These are phyloP conservation scores for Wickerhamiella azymoides DNA, from an alignment of 805 yeast genomes.

Conservation along the genomic window DNA sequence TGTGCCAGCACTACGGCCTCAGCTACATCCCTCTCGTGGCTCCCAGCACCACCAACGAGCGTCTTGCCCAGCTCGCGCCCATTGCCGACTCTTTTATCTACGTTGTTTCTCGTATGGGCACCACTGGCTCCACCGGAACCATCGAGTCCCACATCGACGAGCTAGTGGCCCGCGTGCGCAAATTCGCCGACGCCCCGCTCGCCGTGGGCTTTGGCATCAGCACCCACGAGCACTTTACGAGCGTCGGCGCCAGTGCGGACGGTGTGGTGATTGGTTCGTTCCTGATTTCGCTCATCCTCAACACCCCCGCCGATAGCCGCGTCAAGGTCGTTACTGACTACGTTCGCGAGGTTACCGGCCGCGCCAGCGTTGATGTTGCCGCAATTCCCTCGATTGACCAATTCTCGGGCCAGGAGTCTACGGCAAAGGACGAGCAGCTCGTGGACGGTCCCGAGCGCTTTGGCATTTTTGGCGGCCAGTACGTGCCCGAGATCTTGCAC, in stretches of 20 bases:
- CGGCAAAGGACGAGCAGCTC: slow-evolving; percentile 22
- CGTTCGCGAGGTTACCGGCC: slow-evolving; percentile 54
- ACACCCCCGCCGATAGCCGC: slow-evolving; percentile 39
- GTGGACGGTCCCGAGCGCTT: slow-evolving; percentile 52
- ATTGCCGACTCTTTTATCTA: slow-evolving; percentile 94
- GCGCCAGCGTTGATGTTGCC: slow-evolving; percentile 23
- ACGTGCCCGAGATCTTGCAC: slow-evolving; percentile 92
- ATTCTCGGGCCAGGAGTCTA: slow-evolving; percentile 10
- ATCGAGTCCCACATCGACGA: slow-evolving; percentile 50
- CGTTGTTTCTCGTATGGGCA: slow-evolving; percentile 96
- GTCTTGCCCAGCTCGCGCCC: slow-evolving; percentile 60
- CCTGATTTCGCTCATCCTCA: slow-evolving; percentile 55
- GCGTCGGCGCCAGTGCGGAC: slow-evolving; percentile 71
- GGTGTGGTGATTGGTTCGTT: slow-evolving; percentile 95
- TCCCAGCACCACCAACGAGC: slow-evolving; percentile 87
- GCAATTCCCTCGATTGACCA: slow-evolving; percentile 10
- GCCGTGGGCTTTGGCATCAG: slow-evolving; percentile 98
- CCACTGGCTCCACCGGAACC: slow-evolving; percentile 74
- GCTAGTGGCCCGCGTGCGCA: slow-evolving; percentile 62
- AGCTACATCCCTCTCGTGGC: slow-evolving; percentile 91
- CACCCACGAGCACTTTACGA: slow-evolving; percentile 75
- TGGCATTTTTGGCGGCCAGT: slow-evolving; percentile 97
- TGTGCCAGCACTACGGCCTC: slow-evolving; percentile 52
- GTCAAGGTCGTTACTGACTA: slow-evolving; percentile 51
- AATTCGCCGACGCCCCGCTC: slow-evolving; percentile 59